phyloP scores from a whole-genome alignment of 2,329 filamentous ascomycete genomes.

The Penicillium digitatum region DNA sequence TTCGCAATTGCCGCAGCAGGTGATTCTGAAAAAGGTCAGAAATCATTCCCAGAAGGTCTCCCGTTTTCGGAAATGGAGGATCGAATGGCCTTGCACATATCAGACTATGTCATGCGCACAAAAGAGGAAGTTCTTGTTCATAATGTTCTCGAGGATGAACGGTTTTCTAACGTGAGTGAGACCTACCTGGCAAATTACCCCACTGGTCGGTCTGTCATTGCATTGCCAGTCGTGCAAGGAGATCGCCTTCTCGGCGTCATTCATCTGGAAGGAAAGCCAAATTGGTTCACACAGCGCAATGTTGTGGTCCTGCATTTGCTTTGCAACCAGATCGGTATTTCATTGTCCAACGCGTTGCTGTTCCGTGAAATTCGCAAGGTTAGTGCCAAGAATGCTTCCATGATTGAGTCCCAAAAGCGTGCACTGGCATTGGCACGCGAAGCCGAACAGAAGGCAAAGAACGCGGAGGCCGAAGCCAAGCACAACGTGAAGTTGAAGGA shows the following conservation, averaged over 20 bases:
- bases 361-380: constrained; percentile 60
- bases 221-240: constrained; percentile 60
- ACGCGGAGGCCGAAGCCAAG: constrained; percentile 60
- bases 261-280: constrained; percentile 60
- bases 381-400: constrained; percentile 60
- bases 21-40: constrained; percentile 53
- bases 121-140: constrained; percentile 61
- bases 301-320: constrained; percentile 52
- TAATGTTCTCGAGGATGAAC: constrained; percentile 61
- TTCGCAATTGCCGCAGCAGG: constrained; percentile 62
- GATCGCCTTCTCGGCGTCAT: constrained; percentile 58
- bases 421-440: constrained; percentile 59
- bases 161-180: constrained; percentile 59
- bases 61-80: constrained; percentile 56
- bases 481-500: constrained; percentile 64
- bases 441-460: constrained; percentile 61
- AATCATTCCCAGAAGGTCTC: constrained; percentile 52
- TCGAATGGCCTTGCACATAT: constrained; percentile 58
- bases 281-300: constrained; percentile 61
- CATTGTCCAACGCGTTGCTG: constrained; percentile 60
- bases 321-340: constrained; percentile 62
- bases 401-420: constrained; percentile 63
- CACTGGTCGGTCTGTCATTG: constrained; percentile 58
- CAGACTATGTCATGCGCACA: constrained; percentile 60
- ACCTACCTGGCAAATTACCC: constrained; percentile 55